Percentiles rank a stretch among this genome's conserved stretches.
Evolutionary conservation across 129 eudicot genomes (phyloP).

Genomic region (Helichrysum umbraculigerum): DNA sequence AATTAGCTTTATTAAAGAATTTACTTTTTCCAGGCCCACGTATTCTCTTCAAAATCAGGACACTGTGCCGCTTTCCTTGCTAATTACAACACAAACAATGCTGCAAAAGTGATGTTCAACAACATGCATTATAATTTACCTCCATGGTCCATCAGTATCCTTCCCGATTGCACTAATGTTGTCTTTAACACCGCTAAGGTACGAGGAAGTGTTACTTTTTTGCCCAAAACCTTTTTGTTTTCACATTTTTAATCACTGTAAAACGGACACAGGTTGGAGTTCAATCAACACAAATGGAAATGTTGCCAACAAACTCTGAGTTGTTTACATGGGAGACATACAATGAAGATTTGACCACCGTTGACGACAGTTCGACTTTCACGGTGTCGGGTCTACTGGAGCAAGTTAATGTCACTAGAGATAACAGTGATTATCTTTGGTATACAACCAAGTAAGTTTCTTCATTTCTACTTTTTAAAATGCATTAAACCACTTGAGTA

Average conservation of each 20-base stretch:
- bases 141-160: slow-evolving; percentile 62
- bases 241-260: background rate
- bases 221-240: background rate
- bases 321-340: slow-evolving; percentile 56
- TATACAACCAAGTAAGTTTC: slow-evolving; percentile 50
- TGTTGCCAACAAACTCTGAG: slow-evolving; percentile 43
- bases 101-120: slow-evolving; percentile 53
- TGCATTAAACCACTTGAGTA: background rate
- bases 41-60: slow-evolving; percentile 41
- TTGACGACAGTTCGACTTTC: slow-evolving; percentile 52
- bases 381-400: slow-evolving; percentile 49
- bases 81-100: slow-evolving; percentile 39
- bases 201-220: slow-evolving; percentile 9
- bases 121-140: slow-evolving; percentile 57
- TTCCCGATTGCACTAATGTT: slow-evolving; percentile 49
- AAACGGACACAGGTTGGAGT: slow-evolving; percentile 47
- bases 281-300: slow-evolving; percentile 54
- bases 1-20: too few relatives aligned
- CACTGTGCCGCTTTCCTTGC: slow-evolving; percentile 56
- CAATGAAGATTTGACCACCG: slow-evolving; percentile 45
- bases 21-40: slow-evolving; percentile 43
- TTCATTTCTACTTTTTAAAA: background rate
- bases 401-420: slow-evolving; percentile 63
- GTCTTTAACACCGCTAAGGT: slow-evolving; percentile 53
- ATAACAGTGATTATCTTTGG: slow-evolving; percentile 58